phyloP scores from a whole-genome alignment of 805 yeast genomes.

The Teunomyces stri region DNA sequence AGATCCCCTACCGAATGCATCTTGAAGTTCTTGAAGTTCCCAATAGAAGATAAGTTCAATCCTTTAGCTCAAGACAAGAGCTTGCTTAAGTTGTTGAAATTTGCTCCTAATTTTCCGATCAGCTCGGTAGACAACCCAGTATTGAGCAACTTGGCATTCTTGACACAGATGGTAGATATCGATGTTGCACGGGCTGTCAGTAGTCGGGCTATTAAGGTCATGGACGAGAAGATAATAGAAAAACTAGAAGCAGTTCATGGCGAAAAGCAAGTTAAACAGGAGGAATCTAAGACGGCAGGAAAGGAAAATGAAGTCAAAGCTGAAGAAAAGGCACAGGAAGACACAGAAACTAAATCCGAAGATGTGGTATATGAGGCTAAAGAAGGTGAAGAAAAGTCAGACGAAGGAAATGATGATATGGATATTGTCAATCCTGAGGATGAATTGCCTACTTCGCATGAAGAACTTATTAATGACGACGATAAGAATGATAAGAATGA shows the following conservation, averaged over 20 bases:
- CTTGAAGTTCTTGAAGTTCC: slow-evolving; percentile 71
- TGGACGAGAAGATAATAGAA: slow-evolving; percentile 42
- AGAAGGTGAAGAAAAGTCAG: slow-evolving; percentile 7
- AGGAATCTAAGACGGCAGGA: slow-evolving; percentile 4
- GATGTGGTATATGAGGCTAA: neutral
- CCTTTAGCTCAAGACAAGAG: slow-evolving; percentile 37
- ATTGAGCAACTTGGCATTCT: slow-evolving; percentile 84
- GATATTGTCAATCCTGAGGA: slow-evolving; percentile 9
- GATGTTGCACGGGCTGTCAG: slow-evolving; percentile 84
- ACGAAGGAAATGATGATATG: slow-evolving; percentile 13
- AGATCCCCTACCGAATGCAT: slow-evolving; percentile 79
- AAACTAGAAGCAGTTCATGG: slow-evolving; percentile 36
- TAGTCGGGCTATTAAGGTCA: slow-evolving; percentile 50
- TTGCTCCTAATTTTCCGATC: slow-evolving; percentile 80
- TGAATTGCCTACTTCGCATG: slow-evolving; percentile 3
- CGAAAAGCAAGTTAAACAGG: slow-evolving; percentile 6
- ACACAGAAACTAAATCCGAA: slow-evolving; percentile 5
- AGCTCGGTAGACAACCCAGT: slow-evolving; percentile 90
- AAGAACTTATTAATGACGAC: slow-evolving; percentile 2
- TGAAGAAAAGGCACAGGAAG: slow-evolving; percentile 10
- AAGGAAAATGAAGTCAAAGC: slow-evolving; percentile 7
- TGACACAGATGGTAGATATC: slow-evolving; percentile 82
- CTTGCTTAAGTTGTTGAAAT: slow-evolving; percentile 71
- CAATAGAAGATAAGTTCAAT: slow-evolving; percentile 71
- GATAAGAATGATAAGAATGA: slow-evolving; percentile 9